Conservation (phyloP, 176 grass and related monocot species). For the barley (Hordeum vulgare) region DNA sequence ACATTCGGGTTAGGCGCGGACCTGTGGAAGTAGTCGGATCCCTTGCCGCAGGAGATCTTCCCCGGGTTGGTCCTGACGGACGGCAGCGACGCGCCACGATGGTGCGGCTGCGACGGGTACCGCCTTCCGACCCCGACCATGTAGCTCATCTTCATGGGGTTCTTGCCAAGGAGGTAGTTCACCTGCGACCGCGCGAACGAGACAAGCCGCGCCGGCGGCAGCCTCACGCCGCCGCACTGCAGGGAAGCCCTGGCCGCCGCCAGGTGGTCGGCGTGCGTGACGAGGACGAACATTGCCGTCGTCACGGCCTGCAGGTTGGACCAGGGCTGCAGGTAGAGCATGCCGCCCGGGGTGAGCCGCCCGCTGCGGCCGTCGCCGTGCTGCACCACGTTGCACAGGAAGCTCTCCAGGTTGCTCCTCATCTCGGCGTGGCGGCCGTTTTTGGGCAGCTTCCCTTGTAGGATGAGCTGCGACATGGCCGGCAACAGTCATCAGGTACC, state of each 20-base stretch:
- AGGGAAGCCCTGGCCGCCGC: neutral
- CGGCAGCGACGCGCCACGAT: slow-evolving; percentile 61
- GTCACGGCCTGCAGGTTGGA: slow-evolving; percentile 56
- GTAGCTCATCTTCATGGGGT: slow-evolving; percentile 70
- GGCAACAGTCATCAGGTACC: neutral
- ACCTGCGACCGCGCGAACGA: slow-evolving; percentile 29
- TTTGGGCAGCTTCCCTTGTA: slow-evolving; percentile 38
- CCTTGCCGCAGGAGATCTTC: slow-evolving; percentile 42
- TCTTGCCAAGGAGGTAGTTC: slow-evolving; percentile 65
- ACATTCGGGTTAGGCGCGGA: slow-evolving; percentile 49
- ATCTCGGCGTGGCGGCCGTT: slow-evolving; percentile 8
- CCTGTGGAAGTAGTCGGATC: slow-evolving; percentile 26
- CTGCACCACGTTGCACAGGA: slow-evolving; percentile 55
- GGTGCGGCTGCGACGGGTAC: slow-evolving; percentile 56
- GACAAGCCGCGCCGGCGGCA: slow-evolving; percentile 22
- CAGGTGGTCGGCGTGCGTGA: slow-evolving; percentile 48
- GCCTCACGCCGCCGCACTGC: neutral
- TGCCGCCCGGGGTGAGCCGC: slow-evolving; percentile 46
- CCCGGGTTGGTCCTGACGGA: slow-evolving; percentile 24
- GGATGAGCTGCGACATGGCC: slow-evolving; percentile 29
- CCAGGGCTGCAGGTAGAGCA: slow-evolving; percentile 50
- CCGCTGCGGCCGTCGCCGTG: slow-evolving; percentile 15
- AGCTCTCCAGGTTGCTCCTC: slow-evolving; percentile 33
- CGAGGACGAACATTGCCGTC: slow-evolving; percentile 38
- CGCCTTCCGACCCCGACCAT: slow-evolving; percentile 57